A percentile compares a stretch with the other conserved stretches of the same genome.
Conservation (phyloP, 2,329 filamentous ascomycete genomes). For the Gremmenia infestans region DNA sequence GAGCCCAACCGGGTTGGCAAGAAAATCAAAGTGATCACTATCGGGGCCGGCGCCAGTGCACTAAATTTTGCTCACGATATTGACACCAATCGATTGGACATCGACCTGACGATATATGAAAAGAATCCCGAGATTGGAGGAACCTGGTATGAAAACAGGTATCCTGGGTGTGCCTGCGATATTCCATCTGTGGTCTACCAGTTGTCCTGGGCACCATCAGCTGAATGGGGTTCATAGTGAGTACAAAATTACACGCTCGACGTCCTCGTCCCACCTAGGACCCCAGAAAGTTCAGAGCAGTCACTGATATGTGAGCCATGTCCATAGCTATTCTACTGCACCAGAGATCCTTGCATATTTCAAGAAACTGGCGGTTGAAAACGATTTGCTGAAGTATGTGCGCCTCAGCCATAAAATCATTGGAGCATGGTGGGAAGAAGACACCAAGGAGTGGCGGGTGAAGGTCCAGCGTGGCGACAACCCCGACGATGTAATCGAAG, state of each 20-base stretch:
- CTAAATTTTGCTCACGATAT: slow-evolving; percentile 44
- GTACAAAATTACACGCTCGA: no score
- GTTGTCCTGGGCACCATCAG: slow-evolving; percentile 8
- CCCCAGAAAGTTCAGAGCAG: no score
- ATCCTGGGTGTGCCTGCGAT: slow-evolving; percentile 49
- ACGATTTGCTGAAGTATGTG: slow-evolving; percentile 37
- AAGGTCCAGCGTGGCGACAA: slow-evolving; percentile 21
- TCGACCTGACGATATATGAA: slow-evolving; percentile 43
- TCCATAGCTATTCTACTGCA: slow-evolving; percentile 32
- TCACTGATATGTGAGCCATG: no score
- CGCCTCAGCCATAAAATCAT: slow-evolving; percentile 40
- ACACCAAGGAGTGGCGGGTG: slow-evolving; percentile 38
- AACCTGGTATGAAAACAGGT: slow-evolving; percentile 53
- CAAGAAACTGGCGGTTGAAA: slow-evolving; percentile 29
- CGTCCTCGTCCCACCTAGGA: no score
- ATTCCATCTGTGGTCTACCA: slow-evolving; percentile 37
- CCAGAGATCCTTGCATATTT: slow-evolving; percentile 37
- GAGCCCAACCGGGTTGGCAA: slow-evolving; percentile 17
- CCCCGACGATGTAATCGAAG: slow-evolving; percentile 31
- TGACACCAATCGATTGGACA: slow-evolving; percentile 12
- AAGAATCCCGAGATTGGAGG: slow-evolving; percentile 43
- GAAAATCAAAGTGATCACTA: slow-evolving; percentile 41
- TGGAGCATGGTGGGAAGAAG: slow-evolving; percentile 40
- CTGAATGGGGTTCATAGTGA: background rate
- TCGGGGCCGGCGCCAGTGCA: slow-evolving; percentile 43